Conservation (phyloP, 192 early-diverging fungal species). For the Kickxella alabastrina region DNA sequence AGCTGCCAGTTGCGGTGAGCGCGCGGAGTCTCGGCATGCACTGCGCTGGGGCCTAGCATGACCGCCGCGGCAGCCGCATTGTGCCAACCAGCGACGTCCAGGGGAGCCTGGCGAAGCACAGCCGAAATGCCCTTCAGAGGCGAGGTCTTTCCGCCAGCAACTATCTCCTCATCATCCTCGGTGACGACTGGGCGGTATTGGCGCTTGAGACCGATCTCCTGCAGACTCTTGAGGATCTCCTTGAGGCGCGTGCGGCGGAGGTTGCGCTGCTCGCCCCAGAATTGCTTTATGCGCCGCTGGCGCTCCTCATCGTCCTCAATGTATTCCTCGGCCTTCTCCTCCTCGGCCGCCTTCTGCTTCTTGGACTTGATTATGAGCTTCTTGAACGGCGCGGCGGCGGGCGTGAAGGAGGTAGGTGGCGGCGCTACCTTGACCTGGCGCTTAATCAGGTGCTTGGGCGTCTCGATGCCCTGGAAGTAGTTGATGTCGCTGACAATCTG, state of each 20-base stretch:
- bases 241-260: slow-evolving; percentile 42
- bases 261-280: slow-evolving; percentile 54
- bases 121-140: slow-evolving; percentile 13
- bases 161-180: neutral
- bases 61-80: neutral
- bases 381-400: slow-evolving; percentile 1
- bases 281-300: slow-evolving; percentile 26
- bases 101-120: slow-evolving; percentile 14
- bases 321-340: slow-evolving; percentile 12
- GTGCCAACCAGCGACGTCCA: slow-evolving; percentile 25
- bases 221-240: slow-evolving; percentile 43
- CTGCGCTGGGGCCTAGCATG: neutral
- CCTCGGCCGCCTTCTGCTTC: slow-evolving; percentile 14
- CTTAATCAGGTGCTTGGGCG: slow-evolving; percentile 40
- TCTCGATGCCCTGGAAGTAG: slow-evolving; percentile 44
- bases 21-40: slow-evolving; percentile 4
- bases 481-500: slow-evolving; percentile 34
- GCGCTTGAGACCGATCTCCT: slow-evolving; percentile 41
- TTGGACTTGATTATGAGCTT: slow-evolving; percentile 22
- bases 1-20: slow-evolving; percentile 20
- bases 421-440: neutral
- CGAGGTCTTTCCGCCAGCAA: neutral
- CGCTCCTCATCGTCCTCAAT: slow-evolving; percentile 48
- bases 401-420: neutral
- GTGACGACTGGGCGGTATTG: slow-evolving; percentile 9